A percentile compares a stretch with the other conserved stretches of the same genome.
Evolutionary conservation across 2,329 filamentous ascomycete species (phyloP).

Genomic region (Sarocladiaceae sp.): DNA sequence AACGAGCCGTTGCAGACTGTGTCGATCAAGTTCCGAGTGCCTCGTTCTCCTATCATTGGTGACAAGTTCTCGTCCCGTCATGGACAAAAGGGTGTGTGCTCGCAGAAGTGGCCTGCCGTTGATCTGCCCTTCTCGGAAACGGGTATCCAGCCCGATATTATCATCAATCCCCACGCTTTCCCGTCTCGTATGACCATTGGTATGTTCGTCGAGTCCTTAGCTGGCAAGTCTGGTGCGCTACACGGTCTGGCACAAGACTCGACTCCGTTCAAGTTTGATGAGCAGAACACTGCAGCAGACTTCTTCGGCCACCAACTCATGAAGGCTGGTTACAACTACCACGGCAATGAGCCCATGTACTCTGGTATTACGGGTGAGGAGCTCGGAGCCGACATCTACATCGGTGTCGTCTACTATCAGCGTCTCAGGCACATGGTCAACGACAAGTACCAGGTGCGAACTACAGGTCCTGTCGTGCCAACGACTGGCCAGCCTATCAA

Average conservation of each 20-base stretch:
- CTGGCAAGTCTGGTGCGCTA: constrained; percentile 88
- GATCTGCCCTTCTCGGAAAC: constrained; percentile 98
- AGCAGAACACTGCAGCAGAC: constrained; percentile 86
- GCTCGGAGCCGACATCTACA: constrained; percentile 90
- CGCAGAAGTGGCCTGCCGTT: constrained; percentile 88
- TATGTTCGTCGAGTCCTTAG: constrained; percentile 97
- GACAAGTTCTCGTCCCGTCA: constrained; percentile 99
- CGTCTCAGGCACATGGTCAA: constrained; percentile 98
- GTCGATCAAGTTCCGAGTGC: constrained; percentile 89
- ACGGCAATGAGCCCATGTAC: constrained; percentile 98
- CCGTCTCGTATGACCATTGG: constrained; percentile 99
- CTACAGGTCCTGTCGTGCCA: constrained; percentile 85
- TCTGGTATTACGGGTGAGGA: constrained; percentile 94
- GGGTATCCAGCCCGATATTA: constrained; percentile 94
- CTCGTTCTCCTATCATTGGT: constrained; percentile 86
- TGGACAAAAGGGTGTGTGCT: constrained; percentile 95
- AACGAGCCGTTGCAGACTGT: constrained; percentile 81
- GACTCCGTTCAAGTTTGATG: constrained; percentile 92
- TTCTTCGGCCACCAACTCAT: constrained; percentile 95
- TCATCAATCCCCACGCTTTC: constrained; percentile 99
- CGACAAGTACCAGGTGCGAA: constrained; percentile 98
- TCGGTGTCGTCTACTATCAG: constrained; percentile 98
- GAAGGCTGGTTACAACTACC: constrained; percentile 95
- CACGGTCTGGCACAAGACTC: constrained; percentile 95
- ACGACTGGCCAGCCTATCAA: constrained; percentile 96